Evolutionary conservation across 1,284 basidiomycete genomes (phyloP).

Genomic region (Calocybe gambosa): DNA sequence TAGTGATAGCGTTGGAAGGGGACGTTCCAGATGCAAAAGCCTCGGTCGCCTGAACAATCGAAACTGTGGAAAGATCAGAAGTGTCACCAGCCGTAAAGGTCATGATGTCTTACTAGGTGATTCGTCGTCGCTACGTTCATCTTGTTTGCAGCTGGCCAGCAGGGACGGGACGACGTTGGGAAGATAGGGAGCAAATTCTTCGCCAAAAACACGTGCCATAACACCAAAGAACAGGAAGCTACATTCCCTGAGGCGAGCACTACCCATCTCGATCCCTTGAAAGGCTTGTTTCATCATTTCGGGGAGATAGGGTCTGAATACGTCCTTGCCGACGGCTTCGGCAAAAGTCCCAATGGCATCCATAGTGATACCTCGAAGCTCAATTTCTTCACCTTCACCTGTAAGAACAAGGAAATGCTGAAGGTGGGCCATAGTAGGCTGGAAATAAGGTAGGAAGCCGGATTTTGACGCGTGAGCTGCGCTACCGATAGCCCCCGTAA

Average conservation of each 20-base stretch:
- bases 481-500: conserved; percentile 96
- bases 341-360: conserved; percentile 98
- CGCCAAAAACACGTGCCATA: conserved; percentile 94
- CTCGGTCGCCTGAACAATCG: conserved; percentile 43
- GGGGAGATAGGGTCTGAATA: conserved; percentile 93
- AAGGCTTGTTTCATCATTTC: conserved; percentile 97
- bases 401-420: conserved; percentile 82
- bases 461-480: conserved; percentile 97
- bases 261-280: conserved; percentile 84
- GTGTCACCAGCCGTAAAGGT: background rate
- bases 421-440: conserved; percentile 86
- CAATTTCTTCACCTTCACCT: conserved; percentile 84
- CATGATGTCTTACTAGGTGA: conserved; percentile 29
- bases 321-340: conserved; percentile 92
- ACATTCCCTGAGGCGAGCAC: conserved; percentile 88
- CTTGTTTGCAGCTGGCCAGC: conserved; percentile 80
- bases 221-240: conserved; percentile 99
- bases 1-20: conserved; percentile 59
- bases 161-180: conserved; percentile 85
- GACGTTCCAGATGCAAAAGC: conserved; percentile 71
- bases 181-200: conserved; percentile 89
- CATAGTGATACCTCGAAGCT: conserved; percentile 96
- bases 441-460: conserved; percentile 93
- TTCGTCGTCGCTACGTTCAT: conserved; percentile 77
- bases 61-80: conserved; percentile 28